Evolutionary conservation across 2,329 filamentous ascomycete genomes (phyloP).

Genomic region (Alternaria consortialis): DNA sequence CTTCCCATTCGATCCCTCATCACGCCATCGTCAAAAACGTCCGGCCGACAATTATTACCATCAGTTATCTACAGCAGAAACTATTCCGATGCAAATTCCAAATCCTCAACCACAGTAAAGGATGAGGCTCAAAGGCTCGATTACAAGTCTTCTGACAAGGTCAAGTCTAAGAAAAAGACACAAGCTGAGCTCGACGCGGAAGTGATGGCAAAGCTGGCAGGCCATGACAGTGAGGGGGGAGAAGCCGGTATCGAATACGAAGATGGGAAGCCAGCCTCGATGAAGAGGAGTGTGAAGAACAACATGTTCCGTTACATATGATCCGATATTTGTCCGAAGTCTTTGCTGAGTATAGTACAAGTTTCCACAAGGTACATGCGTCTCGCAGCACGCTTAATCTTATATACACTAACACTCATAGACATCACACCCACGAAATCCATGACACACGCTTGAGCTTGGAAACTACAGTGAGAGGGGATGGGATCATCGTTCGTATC

Average conservation of each 20-base stretch:
- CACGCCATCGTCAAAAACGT: background rate
- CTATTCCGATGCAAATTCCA: conserved; percentile 13
- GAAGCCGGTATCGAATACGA: conserved; percentile 77
- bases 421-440: background rate
- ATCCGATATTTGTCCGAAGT: background rate
- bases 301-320: conserved; percentile 79
- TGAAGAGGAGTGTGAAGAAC: conserved; percentile 77
- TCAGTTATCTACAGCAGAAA: background rate
- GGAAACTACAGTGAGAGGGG: background rate
- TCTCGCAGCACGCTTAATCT: background rate
- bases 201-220: conserved; percentile 70
- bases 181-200: conserved; percentile 72
- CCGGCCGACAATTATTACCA: background rate
- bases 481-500: background rate
- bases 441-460: background rate
- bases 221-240: conserved; percentile 74
- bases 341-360: background rate
- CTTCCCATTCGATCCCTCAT: background rate
- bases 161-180: conserved; percentile 59
- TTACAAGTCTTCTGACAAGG: conserved; percentile 22
- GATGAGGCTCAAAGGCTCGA: conserved; percentile 19
- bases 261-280: conserved; percentile 73
- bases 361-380: background rate
- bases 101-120: background rate
- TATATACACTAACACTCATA: background rate